A percentile compares a stretch with the other conserved stretches of the same genome.
phyloP scores from a whole-genome alignment of 768 basidiomycete species.

The Lentinula aciculospora region DNA sequence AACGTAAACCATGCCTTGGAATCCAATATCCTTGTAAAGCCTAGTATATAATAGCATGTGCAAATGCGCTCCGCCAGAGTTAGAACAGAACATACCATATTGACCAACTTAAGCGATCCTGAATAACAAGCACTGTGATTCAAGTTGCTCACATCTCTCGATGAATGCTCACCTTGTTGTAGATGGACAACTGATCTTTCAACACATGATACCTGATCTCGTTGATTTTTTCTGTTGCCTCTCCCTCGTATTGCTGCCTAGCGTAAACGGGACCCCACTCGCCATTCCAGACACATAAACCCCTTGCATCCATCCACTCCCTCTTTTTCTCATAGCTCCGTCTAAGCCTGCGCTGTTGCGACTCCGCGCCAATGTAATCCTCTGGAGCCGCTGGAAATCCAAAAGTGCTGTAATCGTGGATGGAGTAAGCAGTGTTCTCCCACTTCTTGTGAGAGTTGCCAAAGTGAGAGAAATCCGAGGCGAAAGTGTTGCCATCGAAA shows the following conservation, averaged over 20 bases:
- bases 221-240: constrained; percentile 44
- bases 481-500: constrained; percentile 83
- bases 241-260: constrained; percentile 30
- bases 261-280: constrained; percentile 65
- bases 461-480: constrained; percentile 71
- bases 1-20: constrained; percentile 80
- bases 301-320: constrained; percentile 46
- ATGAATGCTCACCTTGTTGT: constrained; percentile 31
- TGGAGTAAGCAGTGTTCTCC: constrained; percentile 71
- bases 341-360: constrained; percentile 45
- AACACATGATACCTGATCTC: constrained; percentile 40
- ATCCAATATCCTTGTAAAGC: constrained; percentile 85
- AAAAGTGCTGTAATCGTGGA: constrained; percentile 73
- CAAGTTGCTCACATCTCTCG: neutral
- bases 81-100: constrained; percentile 56
- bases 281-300: constrained; percentile 47
- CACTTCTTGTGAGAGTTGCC: constrained; percentile 57
- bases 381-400: constrained; percentile 64
- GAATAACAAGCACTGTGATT: neutral
- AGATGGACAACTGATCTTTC: constrained; percentile 48
- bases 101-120: constrained; percentile 50
- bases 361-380: constrained; percentile 44
- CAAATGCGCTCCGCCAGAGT: constrained; percentile 15
- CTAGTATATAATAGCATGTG: constrained; percentile 68
- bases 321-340: constrained; percentile 69